phyloP scores from a whole-genome alignment of 139 green algal species.

The Gonium pectorale region DNA sequence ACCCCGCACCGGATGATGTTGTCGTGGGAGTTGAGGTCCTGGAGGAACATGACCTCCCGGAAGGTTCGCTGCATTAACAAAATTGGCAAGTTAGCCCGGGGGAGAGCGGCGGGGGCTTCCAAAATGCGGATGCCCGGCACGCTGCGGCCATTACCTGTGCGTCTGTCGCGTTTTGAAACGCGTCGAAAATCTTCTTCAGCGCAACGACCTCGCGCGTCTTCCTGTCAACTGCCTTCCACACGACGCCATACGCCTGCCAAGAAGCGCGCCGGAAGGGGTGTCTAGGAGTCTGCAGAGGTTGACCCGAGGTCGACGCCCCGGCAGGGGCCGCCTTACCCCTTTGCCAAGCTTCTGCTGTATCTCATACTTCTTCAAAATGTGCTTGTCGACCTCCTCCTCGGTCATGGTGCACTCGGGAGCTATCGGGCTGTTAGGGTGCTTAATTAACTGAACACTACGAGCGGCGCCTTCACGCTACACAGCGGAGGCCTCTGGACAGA shows the following conservation, averaged over 20 bases:
- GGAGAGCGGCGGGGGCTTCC: not conserved
- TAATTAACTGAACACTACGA: too few species aligned
- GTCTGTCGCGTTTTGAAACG: constrained; percentile 98
- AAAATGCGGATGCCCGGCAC: not conserved
- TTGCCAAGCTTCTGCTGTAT: constrained; percentile 96
- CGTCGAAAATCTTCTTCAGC: constrained; percentile 99
- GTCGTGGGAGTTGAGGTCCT: constrained; percentile 94
- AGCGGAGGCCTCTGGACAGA: too few species aligned
- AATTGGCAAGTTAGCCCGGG: not conserved
- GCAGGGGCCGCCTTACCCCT: too few species aligned
- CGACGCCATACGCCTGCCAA: constrained; percentile 96
- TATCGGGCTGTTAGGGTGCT: too few species aligned
- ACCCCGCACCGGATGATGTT: constrained; percentile 92
- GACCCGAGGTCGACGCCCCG: too few species aligned
- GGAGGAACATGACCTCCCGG: constrained; percentile 98
- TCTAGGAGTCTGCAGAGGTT: not conserved
- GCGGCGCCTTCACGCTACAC: too few species aligned
- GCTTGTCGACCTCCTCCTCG: constrained; percentile 94
- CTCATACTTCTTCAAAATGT: constrained; percentile 95
- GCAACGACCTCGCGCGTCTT: constrained; percentile 89
- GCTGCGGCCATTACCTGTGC: constrained; percentile 93
- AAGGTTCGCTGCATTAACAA: constrained; percentile 89
- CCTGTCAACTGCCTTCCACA: constrained; percentile 95
- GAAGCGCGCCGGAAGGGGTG: too few species aligned
- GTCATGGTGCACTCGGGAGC: too few species aligned